Base-by-base conservation (phyloP, 257 asterid genomes). In the Leonotis leonurus region DNA sequence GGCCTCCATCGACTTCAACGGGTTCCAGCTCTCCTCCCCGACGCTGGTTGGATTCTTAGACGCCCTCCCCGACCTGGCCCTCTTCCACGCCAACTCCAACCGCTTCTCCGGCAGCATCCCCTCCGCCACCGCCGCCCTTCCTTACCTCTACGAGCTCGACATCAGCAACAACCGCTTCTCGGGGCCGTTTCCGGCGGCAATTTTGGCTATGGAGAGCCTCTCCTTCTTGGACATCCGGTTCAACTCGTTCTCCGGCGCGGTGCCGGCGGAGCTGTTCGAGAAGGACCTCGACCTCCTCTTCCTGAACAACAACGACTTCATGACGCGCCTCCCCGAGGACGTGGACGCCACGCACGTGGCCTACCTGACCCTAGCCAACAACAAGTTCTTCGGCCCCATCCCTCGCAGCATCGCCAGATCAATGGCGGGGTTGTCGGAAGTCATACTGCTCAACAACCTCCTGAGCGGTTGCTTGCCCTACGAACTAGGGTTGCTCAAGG, bases 31-130 rank as follows among this genome's bases (percentile, higher is more conserved):
- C 30, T 41, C 80, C 3, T 79, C 95, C 0, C 85, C 87, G 0
- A 68, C 84, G 2, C 81, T 90, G 21, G 82, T 64, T 46, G 94
- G 84, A 0, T 90, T 90, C 73, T 84, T 90, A 3, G 95, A 90
- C 49, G 70, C 57, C 57, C 91, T 89, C 54, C 90, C 92, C 1
- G 97, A 90, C 62, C 40, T 90, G 11, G 96, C 95, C 18, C 73
- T 90, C 11, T 90, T 90, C 73, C 97, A 90, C 65, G 93, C 96
- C 11, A 87, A 85, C 55, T 87, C 96, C 65, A 90, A 85, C 80
- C 45, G 48, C 29, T 87, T 90, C 57, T 60, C 79, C 4, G 96
- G 97, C n/a, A 11, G 24, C 8, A 37, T 87, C 44, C 77, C 93
- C 0, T 64, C 83, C 1, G 59, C 44, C 46, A 69, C 80, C 26